These are phyloP conservation scores for Exutisphaerella laricina DNA, from an alignment of 2,329 filamentous ascomycete genomes.

Conservation along the genomic window DNA sequence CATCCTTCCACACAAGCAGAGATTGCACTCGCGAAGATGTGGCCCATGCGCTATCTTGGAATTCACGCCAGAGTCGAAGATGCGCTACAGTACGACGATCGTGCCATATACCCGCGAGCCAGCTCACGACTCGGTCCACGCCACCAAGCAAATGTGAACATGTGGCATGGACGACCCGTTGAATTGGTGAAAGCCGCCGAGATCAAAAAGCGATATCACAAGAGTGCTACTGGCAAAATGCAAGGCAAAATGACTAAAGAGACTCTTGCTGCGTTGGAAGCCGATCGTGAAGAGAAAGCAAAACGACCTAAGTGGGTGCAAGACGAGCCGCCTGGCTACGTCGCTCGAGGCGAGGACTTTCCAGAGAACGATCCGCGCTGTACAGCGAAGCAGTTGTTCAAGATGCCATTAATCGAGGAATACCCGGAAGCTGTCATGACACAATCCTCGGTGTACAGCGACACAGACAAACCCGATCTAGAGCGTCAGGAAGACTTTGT, in stretches of 20 bases:
- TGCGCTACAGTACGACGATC: conserved; percentile 91
- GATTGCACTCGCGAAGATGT: conserved; percentile 85
- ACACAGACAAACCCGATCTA: conserved; percentile 10
- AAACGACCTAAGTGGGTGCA: conserved; percentile 89
- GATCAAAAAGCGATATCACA: conserved; percentile 69
- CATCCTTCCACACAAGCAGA: conserved; percentile 72
- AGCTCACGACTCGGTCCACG: conserved; percentile 86
- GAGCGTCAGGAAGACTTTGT: conserved; percentile 52
- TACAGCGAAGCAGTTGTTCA: conserved; percentile 73
- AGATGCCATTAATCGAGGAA: conserved; percentile 47
- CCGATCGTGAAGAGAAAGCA: conserved; percentile 71
- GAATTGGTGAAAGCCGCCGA: conserved; percentile 84
- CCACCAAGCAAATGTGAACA: conserved; percentile 78
- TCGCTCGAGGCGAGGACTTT: conserved; percentile 75
- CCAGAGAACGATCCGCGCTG: conserved; percentile 65
- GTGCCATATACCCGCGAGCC: conserved; percentile 85
- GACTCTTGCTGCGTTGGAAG: conserved; percentile 69
- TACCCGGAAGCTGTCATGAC: conserved; percentile 18
- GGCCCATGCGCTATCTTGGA: conserved; percentile 93
- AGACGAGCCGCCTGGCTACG: conserved; percentile 83
- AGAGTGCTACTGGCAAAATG: conserved; percentile 59
- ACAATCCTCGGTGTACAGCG: too few relatives aligned
- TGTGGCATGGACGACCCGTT: conserved; percentile 84
- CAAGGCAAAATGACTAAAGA: conserved; percentile 75
- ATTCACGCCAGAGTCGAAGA: conserved; percentile 95